phyloP scores from a whole-genome alignment of 2,329 filamentous ascomycete genomes.

The Raffaelea arxii region DNA sequence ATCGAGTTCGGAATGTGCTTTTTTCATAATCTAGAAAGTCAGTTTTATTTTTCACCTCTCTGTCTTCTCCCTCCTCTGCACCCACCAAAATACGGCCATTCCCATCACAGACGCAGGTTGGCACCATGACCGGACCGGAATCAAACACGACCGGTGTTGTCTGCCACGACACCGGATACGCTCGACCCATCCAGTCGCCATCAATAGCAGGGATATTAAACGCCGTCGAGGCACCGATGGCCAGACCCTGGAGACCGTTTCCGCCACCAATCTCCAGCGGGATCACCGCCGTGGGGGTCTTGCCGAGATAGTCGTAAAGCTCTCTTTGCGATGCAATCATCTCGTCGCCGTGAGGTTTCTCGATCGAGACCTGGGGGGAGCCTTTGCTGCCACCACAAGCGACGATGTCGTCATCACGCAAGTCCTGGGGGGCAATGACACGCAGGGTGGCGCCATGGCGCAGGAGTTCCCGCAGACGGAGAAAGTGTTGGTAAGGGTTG shows the following conservation, averaged over 20 bases:
- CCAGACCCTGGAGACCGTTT: constrained; percentile 35
- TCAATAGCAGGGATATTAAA: constrained; percentile 26
- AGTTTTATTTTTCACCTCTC: too few relatives aligned
- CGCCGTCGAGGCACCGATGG: constrained; percentile 23
- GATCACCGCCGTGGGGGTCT: constrained; percentile 27
- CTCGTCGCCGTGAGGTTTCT: too few relatives aligned
- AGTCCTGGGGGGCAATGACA: too few relatives aligned
- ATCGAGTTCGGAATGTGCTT: constrained; percentile 29
- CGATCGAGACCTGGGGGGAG: too few relatives aligned
- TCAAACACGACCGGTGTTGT: constrained; percentile 30
- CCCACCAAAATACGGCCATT: too few relatives aligned
- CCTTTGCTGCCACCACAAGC: too few relatives aligned
- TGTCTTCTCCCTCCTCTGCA: too few relatives aligned
- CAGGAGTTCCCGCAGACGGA: too few relatives aligned
- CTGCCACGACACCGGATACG: constrained; percentile 18
- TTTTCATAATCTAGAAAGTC: constrained; percentile 30
- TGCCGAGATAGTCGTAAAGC: constrained; percentile 18
- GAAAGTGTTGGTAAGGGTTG: constrained; percentile 41
- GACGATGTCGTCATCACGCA: too few relatives aligned
- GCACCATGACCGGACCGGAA: constrained; percentile 27
- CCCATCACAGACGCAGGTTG: constrained; percentile 34
- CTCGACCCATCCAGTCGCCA: constrained; percentile 27
- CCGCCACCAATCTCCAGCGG: constrained; percentile 44
- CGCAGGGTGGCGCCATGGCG: too few relatives aligned
- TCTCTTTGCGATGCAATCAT: too few relatives aligned